Evolutionary conservation across 2,329 filamentous ascomycete genomes (phyloP).

Genomic region (Purpureocillium takamizusanense): DNA sequence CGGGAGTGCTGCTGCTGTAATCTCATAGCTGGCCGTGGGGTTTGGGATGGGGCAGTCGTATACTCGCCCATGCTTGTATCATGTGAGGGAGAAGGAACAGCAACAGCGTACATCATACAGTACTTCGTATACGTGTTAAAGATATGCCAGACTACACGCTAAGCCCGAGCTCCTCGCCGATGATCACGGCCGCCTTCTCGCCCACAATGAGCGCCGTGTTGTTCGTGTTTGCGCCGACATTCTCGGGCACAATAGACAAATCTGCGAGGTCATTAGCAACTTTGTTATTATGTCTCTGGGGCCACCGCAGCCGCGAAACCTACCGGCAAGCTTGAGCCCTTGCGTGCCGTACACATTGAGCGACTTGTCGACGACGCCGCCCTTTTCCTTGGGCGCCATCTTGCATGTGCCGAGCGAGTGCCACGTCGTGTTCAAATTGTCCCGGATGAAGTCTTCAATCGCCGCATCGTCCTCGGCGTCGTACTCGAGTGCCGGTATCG

Average conservation of each 20-base stretch:
- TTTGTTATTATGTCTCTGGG: background rate
- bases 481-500: constrained; percentile 29
- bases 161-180: constrained; percentile 14
- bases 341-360: constrained; percentile 1
- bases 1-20: no score
- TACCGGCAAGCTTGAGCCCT: background rate
- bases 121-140: no score
- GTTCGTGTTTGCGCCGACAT: constrained; percentile 34
- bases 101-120: no score
- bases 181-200: constrained; percentile 29
- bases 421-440: constrained; percentile 30
- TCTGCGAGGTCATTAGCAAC: constrained; percentile 12
- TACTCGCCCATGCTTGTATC: no score
- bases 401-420: constrained; percentile 18
- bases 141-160: background rate
- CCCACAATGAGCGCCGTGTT: constrained; percentile 34
- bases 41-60: no score
- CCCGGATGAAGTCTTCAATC: constrained; percentile 32
- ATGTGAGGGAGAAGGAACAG: no score
- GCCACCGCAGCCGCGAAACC: background rate
- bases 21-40: no score
- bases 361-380: background rate
- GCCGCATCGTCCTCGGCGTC: constrained; percentile 36
- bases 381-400: constrained; percentile 1
- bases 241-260: constrained; percentile 25